Conservation (phyloP, 768 basidiomycete species). For the Agrocybe pediades region DNA sequence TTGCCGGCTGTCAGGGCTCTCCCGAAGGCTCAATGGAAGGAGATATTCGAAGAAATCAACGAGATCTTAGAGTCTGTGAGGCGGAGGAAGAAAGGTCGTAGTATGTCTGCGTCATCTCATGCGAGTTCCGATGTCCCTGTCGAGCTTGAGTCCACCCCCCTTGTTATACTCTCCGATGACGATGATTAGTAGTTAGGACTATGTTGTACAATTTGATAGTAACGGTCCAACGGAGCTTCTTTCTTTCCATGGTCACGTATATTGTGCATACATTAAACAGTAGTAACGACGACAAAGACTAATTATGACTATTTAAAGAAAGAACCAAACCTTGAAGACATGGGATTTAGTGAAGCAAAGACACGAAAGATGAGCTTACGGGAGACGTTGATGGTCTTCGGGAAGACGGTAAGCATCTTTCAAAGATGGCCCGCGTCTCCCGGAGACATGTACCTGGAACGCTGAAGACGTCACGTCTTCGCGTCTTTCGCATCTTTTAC, state of each 20-base stretch:
- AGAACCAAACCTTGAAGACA: no score
- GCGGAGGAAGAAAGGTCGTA: neutral
- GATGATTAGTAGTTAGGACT: neutral
- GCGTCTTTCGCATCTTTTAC: constrained; percentile 3
- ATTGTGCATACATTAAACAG: neutral
- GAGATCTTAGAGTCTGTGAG: neutral
- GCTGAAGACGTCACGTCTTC: constrained; percentile 1
- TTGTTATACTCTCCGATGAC: constrained; percentile 1
- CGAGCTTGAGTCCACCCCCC: neutral
- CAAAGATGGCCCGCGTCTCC: neutral
- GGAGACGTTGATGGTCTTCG: no score
- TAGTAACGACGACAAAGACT: neutral
- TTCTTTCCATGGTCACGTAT: neutral
- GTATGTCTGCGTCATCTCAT: neutral
- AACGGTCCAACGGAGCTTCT: neutral
- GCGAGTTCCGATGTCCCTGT: neutral
- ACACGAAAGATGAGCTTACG: no score
- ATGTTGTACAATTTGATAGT: neutral
- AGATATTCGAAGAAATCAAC: neutral
- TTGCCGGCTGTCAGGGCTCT: neutral
- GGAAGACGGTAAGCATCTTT: neutral
- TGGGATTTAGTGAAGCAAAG: no score
- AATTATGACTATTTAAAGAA: neutral
- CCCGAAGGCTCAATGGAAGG: neutral
- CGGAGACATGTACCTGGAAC: constrained; percentile 7